Base-by-base conservation (phyloP, 768 basidiomycete genomes). In the Tylopilus plumbeoviolaceoides region DNA sequence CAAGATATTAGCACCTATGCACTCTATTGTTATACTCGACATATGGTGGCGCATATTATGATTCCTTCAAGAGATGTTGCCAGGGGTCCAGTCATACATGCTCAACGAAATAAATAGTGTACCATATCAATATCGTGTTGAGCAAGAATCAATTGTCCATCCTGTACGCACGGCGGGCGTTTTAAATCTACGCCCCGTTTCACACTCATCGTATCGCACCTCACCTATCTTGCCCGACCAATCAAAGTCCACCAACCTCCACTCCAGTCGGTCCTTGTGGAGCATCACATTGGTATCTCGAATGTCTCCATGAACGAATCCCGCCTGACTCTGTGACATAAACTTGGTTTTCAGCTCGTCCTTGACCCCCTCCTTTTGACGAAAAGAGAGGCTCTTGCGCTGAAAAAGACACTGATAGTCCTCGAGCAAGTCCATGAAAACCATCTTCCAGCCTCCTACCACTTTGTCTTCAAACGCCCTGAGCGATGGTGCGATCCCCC, bases 181-280 rank as follows among this genome's bases (percentile, higher is more conserved):
- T 7, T 14, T 25, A 55, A 31, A 25, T 18, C 21, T 5, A 1
- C 9, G 21, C 38, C 33, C 35, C 15, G 38, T 30, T 50, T 55
- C 30, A 61, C 47, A 23, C 40, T 39, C 44, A 44, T 39, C 3
- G 57, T 43, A 43, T 54, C 57, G 46, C 44, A 51, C 55, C 38
- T 61, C 39, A 3, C 51, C 59, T 42, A 58, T 55, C 46, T 54
- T 49, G 10, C 61, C 69, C 27, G 59, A 49, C 66, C 67, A 69
- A 65, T n/a, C n/a, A n/a, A n/a, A n/a, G n/a, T n/a, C n/a, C n/a
- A n/a, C 40, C 21, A 25, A 42, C 23, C 15, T 42, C 23, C 41
- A 25, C 14, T 25, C 21, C 21, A 25, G n/a, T 12, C 3, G 36
- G 9, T n/a, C 27, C 28, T 21, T 44, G 40, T 9, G 20, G 7